Evolutionary conservation across 768 basidiomycete genomes (phyloP), one percentile per base, ranked within the genome.

Genomic region (Trametes cinnabarina): DNA sequence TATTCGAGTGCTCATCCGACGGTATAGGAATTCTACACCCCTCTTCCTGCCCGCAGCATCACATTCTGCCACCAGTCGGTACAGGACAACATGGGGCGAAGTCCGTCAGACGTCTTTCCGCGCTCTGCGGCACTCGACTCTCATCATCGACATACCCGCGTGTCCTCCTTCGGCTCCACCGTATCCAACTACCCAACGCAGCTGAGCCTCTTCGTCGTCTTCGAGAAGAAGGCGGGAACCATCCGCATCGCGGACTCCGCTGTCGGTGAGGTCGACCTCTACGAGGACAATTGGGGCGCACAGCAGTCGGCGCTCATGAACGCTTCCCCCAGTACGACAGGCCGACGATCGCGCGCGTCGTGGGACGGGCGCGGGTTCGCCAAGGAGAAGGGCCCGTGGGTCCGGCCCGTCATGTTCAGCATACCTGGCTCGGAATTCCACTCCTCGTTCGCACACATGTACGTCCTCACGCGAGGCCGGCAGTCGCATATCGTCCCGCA

Each of bases 181-280:
- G 50, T 51, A 12, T 55, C 55, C 58, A 75, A 76, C 54, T 88
- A 89, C 65, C 86, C 86, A 19, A 80, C 81, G 4, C 90, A 92
- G 63, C 82, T 90, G 66, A 84, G 83, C 63, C 73, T 94, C n/a
- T 92, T 92, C 66, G 83, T 90, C 55, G 74, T 86, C 22, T 94
- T 94, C 68, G 92, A 94, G 70, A 93, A 93, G 74, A 94, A 90
- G 66, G 90, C 90, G 2, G 82, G 85, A n/a, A 75, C 90, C 72
- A 92, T 94, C 63, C 87, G 92, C 20, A 69, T 93, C 22, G 82
- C 84, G 5, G 91, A 93, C 69, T 83, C 92, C 28, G 85, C 88
- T 22, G 92, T 92, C 7, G 83, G 86, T 32, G 92, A 94, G 69
- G 77, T 93, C 23, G 85, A 88, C 40, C 72, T 92, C 53, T 80